Conservation (phyloP, 2,329 filamentous ascomycete species). For the Verticillium klebahnii region DNA sequence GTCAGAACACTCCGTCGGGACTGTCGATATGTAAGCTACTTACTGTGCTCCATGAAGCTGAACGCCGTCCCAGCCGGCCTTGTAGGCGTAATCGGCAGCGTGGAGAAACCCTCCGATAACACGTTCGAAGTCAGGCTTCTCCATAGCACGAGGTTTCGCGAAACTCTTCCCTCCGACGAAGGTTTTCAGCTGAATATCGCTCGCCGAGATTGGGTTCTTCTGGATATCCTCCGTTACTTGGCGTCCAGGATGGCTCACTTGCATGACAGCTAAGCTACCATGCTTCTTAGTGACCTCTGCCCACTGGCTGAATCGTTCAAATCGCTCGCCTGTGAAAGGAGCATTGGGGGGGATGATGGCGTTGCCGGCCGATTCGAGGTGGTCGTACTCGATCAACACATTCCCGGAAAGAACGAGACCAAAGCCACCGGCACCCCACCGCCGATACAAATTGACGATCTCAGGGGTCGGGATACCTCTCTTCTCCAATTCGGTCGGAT, state of each 20-base stretch:
- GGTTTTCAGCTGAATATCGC: conserved; percentile 31
- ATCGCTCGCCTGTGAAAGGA: conserved; percentile 49
- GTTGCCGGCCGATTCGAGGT: conserved; percentile 50
- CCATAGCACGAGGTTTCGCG: conserved; percentile 45
- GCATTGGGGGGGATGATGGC: conserved; percentile 49
- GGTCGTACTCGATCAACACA: conserved; percentile 54
- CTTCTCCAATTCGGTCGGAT: conserved; percentile 42
- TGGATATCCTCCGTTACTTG: conserved; percentile 35
- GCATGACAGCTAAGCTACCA: conserved; percentile 52
- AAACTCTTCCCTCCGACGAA: conserved; percentile 43
- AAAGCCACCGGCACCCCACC: conserved; percentile 50
- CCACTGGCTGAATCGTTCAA: conserved; percentile 45
- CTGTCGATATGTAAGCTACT: neutral
- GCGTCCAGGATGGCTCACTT: conserved; percentile 60
- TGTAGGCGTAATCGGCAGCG: conserved; percentile 51
- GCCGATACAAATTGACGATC: conserved; percentile 48
- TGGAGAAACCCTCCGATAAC: conserved; percentile 52
- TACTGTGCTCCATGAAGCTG: conserved; percentile 41
- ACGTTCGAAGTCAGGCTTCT: conserved; percentile 43
- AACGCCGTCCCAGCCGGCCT: conserved; percentile 48
- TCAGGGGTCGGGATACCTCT: conserved; percentile 39
- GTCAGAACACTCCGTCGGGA: neutral
- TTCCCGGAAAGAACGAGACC: conserved; percentile 56
- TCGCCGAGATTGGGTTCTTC: conserved; percentile 31
- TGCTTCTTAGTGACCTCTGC: conserved; percentile 46